Evolutionary conservation across 2,329 filamentous ascomycete genomes (phyloP).

Genomic region (Drechslerella coelobrocha): DNA sequence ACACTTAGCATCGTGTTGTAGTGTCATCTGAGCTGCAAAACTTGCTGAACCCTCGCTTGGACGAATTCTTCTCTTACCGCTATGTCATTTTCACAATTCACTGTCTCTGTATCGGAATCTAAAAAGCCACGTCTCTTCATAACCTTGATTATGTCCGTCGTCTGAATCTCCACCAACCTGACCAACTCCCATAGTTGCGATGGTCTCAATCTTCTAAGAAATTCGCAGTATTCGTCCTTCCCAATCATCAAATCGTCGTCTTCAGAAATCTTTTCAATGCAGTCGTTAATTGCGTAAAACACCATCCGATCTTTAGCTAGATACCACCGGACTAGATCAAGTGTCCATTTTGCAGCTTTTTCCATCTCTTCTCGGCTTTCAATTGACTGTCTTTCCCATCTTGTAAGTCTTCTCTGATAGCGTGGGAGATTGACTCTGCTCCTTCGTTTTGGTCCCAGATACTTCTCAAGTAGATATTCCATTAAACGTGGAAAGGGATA

Average conservation of each 20-base stretch:
- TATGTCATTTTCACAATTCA: not conserved
- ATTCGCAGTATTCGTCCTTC: conserved; percentile 9
- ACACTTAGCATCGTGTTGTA: too few species aligned
- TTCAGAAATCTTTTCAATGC: conserved; percentile 2
- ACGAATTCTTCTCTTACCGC: conserved; percentile 19
- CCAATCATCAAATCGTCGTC: conserved; percentile 5
- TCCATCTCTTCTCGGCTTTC: not conserved
- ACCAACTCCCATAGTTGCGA: conserved; percentile 43
- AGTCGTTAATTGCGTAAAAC: conserved; percentile 30
- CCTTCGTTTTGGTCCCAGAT: conserved; percentile 16
- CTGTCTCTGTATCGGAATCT: not conserved
- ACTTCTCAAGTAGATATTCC: conserved; percentile 27
- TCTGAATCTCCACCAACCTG: conserved; percentile 15
- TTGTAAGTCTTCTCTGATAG: not conserved
- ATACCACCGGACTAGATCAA: conserved; percentile 34
- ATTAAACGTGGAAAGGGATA: conserved; percentile 24
- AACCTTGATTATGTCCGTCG: not conserved
- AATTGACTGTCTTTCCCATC: not conserved
- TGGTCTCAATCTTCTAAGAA: conserved; percentile 14
- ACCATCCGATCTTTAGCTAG: conserved; percentile 13
- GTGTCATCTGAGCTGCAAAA: conserved; percentile 5
- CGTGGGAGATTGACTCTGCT: conserved; percentile 22
- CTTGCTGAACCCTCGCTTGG: conserved; percentile 13
- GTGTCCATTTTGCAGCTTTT: conserved; percentile 14
- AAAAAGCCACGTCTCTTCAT: conserved; percentile 6